Conservation (phyloP, 2,329 filamentous ascomycete species). For the Trichophyton simii region DNA sequence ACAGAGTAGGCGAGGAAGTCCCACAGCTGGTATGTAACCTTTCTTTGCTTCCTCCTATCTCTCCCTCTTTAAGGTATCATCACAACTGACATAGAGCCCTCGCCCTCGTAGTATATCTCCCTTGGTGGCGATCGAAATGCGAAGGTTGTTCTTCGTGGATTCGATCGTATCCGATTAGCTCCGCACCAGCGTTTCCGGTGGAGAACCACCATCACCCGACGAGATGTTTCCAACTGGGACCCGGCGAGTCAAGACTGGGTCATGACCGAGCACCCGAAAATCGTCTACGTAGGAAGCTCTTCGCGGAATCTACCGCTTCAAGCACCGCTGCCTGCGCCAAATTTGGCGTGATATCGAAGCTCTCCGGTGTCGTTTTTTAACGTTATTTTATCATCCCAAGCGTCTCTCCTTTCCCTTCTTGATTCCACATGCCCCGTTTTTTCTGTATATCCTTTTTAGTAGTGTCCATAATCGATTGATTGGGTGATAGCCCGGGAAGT, state of each 20-base stretch:
- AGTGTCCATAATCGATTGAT: neutral
- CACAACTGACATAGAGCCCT: neutral
- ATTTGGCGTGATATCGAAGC: neutral
- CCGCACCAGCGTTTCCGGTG: conserved; percentile 58
- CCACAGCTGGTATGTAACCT: conserved; percentile 34
- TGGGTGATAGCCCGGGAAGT: neutral
- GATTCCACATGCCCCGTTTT: neutral
- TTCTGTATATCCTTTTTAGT: neutral
- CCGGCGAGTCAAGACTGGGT: conserved; percentile 71
- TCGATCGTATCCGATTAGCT: conserved; percentile 61
- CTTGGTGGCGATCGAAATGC: conserved; percentile 68
- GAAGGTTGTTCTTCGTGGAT: conserved; percentile 57
- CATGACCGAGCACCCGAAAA: conserved; percentile 45
- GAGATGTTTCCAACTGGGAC: conserved; percentile 85
- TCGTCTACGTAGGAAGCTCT: conserved; percentile 47
- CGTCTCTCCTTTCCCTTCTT: neutral
- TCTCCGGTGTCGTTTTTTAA: neutral
- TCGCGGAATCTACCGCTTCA: conserved; percentile 45
- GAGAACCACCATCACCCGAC: conserved; percentile 55
- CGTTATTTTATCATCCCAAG: neutral
- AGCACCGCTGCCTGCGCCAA: conserved; percentile 22
- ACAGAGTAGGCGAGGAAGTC: conserved; percentile 39
- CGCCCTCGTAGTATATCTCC: conserved; percentile 47
- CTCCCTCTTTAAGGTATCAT: neutral
- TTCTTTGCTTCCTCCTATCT: conserved; percentile 7